Evolutionary conservation across 148 eudicot genomes (phyloP).

Genomic region (Fallopia convolvulus): DNA sequence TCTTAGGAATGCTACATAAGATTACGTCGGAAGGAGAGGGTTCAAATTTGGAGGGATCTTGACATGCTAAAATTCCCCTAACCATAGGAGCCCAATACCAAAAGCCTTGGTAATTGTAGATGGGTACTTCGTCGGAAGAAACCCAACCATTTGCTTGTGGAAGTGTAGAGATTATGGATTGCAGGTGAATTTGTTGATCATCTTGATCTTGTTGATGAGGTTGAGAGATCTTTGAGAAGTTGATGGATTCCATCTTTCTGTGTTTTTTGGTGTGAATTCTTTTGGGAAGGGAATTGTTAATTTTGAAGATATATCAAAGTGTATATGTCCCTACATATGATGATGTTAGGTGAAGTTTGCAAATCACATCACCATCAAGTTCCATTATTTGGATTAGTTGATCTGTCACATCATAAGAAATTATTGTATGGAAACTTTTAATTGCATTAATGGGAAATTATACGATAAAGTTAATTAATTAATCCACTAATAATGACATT

Average conservation of each 20-base stretch:
- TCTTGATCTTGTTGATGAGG: neutral
- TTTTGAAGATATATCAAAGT: too few species aligned
- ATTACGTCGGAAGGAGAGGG: neutral
- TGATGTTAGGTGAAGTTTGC: too few species aligned
- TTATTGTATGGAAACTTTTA: too few species aligned
- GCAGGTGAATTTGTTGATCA: neutral
- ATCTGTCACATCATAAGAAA: too few species aligned
- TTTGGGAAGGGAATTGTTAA: too few species aligned
- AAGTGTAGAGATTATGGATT: neutral
- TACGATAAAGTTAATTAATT: too few species aligned
- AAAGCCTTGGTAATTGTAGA: neutral
- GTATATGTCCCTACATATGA: too few species aligned
- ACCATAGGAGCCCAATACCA: neutral
- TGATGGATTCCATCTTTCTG: neutral
- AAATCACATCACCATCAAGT: too few species aligned
- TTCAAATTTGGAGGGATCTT: neutral
- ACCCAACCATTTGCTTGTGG: neutral
- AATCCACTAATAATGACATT: too few species aligned
- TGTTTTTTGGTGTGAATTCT: neutral
- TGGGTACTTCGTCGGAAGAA: neutral
- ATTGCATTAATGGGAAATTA: too few species aligned
- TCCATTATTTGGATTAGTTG: too few species aligned
- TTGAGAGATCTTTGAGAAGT: neutral
- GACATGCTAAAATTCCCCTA: neutral
- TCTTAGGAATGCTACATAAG: constrained; percentile 6